Evolutionary conservation across 2,329 filamentous ascomycete genomes (phyloP).

Genomic region (Lecanoromycetidae sp.): DNA sequence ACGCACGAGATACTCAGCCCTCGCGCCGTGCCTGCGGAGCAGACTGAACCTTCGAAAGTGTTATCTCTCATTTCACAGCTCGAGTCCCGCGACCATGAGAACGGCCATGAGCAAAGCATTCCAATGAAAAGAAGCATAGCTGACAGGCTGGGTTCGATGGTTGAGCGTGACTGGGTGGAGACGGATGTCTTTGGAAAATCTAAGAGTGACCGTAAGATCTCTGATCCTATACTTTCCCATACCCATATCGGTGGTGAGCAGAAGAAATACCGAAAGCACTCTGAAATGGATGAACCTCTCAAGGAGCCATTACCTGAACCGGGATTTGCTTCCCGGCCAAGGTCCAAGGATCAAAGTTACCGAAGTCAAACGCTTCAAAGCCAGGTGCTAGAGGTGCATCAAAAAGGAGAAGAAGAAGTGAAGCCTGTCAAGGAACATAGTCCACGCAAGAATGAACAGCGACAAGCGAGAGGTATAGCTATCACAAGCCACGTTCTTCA

Average conservation of each 20-base stretch:
- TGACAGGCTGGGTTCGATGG: conserved; percentile 2
- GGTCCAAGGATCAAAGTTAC: too few species aligned
- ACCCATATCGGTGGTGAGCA: background rate
- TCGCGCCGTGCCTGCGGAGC: background rate
- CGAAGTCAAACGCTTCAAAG: too few species aligned
- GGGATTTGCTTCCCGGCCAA: too few species aligned
- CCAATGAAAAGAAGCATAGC: conserved; percentile 1
- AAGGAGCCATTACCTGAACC: too few species aligned
- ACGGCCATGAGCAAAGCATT: background rate
- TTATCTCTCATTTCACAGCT: background rate
- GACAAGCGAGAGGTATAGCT: background rate
- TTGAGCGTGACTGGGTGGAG: conserved; percentile 5
- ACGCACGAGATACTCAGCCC: conserved; percentile 3
- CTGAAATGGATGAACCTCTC: background rate
- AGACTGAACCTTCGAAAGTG: background rate
- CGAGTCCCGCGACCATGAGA: background rate
- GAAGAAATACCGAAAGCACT: background rate
- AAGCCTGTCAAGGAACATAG: background rate
- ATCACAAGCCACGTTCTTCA: background rate
- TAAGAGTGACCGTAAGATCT: background rate
- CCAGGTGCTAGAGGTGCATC: too few species aligned
- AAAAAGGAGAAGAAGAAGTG: too few species aligned
- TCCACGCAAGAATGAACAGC: background rate
- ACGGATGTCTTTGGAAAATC: background rate
- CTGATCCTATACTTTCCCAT: background rate